Evolutionary conservation across 345 rosid genomes (phyloP).

Genomic region (Arabidopsis arenosa): DNA sequence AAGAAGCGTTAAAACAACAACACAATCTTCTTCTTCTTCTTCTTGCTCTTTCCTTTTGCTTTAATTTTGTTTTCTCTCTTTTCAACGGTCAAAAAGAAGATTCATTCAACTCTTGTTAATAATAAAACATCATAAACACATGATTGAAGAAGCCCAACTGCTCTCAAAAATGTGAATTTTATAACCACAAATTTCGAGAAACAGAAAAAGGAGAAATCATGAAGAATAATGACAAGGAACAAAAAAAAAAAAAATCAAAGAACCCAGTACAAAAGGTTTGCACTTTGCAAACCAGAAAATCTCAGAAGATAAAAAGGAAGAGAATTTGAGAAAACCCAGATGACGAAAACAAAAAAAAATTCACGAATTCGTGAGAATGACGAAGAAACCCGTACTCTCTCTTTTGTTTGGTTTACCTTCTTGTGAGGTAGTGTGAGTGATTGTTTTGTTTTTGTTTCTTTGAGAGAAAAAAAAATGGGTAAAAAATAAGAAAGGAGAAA

Average conservation of each 20-base stretch:
- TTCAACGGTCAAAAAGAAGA: constrained; percentile 50
- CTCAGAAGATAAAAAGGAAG: constrained; percentile 33
- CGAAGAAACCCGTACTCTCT: constrained; percentile 38
- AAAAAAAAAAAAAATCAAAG: no score
- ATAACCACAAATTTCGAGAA: constrained; percentile 34
- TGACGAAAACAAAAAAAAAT: constrained; percentile 20
- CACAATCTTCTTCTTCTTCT: constrained; percentile 31
- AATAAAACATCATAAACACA: constrained; percentile 44
- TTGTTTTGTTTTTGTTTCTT: constrained; percentile 35
- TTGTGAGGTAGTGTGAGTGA: constrained; percentile 34
- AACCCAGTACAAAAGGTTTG: constrained; percentile 32
- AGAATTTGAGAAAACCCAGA: constrained; percentile 42
- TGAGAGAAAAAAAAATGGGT: not conserved
- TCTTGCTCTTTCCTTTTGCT: constrained; percentile 1
- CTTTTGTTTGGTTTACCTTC: constrained; percentile 31
- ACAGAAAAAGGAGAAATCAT: constrained; percentile 28
- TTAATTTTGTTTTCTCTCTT: constrained; percentile 14
- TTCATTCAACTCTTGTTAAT: constrained; percentile 36
- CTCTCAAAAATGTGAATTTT: constrained; percentile 26
- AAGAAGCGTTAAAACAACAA: constrained; percentile 28
- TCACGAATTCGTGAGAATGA: constrained; percentile 40
- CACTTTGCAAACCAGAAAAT: constrained; percentile 13
- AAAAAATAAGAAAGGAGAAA: not conserved
- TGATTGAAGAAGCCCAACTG: constrained; percentile 37
- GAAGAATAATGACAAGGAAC: constrained; percentile 22